Base-by-base conservation (phyloP, 441 rosid species). In the Raphanus hybrid region DNA sequence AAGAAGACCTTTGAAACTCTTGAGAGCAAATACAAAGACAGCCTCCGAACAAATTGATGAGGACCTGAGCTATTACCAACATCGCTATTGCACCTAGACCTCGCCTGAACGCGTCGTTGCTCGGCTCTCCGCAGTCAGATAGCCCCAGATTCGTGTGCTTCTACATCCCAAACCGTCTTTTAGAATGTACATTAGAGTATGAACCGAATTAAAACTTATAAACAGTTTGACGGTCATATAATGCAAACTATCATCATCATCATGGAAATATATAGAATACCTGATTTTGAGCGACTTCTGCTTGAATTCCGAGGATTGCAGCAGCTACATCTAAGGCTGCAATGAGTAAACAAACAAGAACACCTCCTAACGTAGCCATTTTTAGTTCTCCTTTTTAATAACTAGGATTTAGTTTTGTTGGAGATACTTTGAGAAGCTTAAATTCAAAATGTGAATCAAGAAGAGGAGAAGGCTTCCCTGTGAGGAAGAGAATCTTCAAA, bases 51-150 rank as follows among this genome's bases (percentile, higher is more conserved):
- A 92, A 82, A 78, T 86, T 94, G 12, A 86, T 78, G 23, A 91
- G 76, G 18, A 89, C 82, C 84, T 91, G 97, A 64, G 96, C 94
- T 4, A 89, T 10, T 7, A 27, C 83, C 60, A 94, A 75, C 26
- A 91, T 81, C 5, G 73, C 88, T 10, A 87, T 90, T 35, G 99
- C 97, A 8, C 83, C 90, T 61, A 90, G 72, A 37, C 98, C 98
- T 12, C 89, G 84, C 85, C 82, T 86, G 80, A 90, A 94, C 8
- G 96, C 98, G 26, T 78, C 93, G 4, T 83, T 88, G 83, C 97
- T 94, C 43, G 98, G 97, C 10, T 92, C 90, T 82, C 80, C 86
- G 61, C 98, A 94, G 80, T 94, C 97, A 64, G 89, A 94, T 77
- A 94, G 74, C 93, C 90, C 91, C 3, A 92, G 78, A 84, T 87